Base-by-base conservation (phyloP, 768 basidiomycete species). In the Agrocybe chaxingu region DNA sequence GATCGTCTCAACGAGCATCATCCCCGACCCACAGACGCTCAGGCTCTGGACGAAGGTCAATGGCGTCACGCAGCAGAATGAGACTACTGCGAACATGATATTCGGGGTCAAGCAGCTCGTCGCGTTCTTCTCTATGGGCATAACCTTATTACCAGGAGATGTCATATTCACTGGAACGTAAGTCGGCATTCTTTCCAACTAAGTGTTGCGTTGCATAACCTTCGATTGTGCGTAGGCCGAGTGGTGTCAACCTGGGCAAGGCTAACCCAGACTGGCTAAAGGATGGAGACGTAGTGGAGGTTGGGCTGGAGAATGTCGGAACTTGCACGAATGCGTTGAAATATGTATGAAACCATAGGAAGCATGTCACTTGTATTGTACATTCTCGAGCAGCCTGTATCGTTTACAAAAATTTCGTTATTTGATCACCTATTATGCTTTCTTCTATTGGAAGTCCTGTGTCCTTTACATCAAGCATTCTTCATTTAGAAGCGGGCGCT, bases 71-170 rank as follows among this genome's bases (percentile, higher is more conserved):
- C 66, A 13, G 18, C 5, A 13, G 29, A 10, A 29, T 9, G 36
- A 37, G 35, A 47, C 18, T 1, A 16, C n/a, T 4, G 11, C 18
- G 1, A 39, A n/a, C 12, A 7, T 38, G 19, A 35, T 29, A 24
- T 31, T 30, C 13, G 16, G n/a, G 36, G n/a, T 19, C 12, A 10
- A 66, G 48, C 60, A 71, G 13, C 60, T 73, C 2, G 70, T 73
- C 16, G 68, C 66, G 7, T 74, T 72, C 63, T 72, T 75, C 62
- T 71, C 70, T 1, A 75, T 75, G 73, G 72, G 73, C 1, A 74
- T 63, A 7, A 75, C 72, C 1, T 52, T 73, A 30, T 55, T 67
- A 11, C 73, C 72, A n/a, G 34, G 18, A 19, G 32, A 33, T 24
- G 13, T 38, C 11, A 36, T 8, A 3, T 29, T 29, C 19, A 47